Conservation (phyloP, 2,329 filamentous ascomycete genomes). For the Fonsecaea erecta region DNA sequence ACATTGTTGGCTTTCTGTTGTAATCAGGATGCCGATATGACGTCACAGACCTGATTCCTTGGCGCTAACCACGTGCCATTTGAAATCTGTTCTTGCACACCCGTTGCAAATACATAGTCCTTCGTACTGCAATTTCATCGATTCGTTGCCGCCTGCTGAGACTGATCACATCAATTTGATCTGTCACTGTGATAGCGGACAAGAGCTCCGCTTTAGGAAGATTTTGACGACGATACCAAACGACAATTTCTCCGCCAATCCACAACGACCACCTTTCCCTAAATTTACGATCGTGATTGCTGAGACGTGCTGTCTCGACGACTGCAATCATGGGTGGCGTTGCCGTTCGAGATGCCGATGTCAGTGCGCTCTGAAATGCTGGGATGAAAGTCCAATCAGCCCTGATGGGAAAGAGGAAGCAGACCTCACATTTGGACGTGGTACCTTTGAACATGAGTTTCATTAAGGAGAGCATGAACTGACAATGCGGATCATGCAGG, state of each 20-base stretch:
- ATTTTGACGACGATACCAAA: slow-evolving; percentile 17
- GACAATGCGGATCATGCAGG: slow-evolving; percentile 46
- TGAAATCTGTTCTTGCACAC: too few relatives aligned
- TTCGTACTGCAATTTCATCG: too few relatives aligned
- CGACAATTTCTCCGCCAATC: slow-evolving; percentile 15
- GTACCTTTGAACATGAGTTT: neutral
- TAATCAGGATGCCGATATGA: too few relatives aligned
- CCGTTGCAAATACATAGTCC: too few relatives aligned
- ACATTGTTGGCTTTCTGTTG: too few relatives aligned
- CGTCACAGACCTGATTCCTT: too few relatives aligned
- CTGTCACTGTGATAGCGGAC: too few relatives aligned
- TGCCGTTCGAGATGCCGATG: slow-evolving; percentile 69
- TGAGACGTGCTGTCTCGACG: slow-evolving; percentile 30
- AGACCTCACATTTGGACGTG: neutral
- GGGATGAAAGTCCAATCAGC: slow-evolving; percentile 28
- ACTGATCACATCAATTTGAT: too few relatives aligned
- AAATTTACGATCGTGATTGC: slow-evolving; percentile 27
- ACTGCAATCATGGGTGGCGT: slow-evolving; percentile 69
- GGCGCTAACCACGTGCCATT: too few relatives aligned
- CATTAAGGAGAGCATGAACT: neutral
- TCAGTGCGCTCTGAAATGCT: slow-evolving; percentile 47
- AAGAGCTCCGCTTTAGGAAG: too few relatives aligned
- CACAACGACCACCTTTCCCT: slow-evolving; percentile 9
- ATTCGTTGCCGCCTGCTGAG: too few relatives aligned
- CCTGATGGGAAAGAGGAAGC: slow-evolving; percentile 23